These are phyloP conservation scores for Talaromyces verruculosus DNA, from an alignment of 2,329 filamentous ascomycete species.

Conservation along the genomic window DNA sequence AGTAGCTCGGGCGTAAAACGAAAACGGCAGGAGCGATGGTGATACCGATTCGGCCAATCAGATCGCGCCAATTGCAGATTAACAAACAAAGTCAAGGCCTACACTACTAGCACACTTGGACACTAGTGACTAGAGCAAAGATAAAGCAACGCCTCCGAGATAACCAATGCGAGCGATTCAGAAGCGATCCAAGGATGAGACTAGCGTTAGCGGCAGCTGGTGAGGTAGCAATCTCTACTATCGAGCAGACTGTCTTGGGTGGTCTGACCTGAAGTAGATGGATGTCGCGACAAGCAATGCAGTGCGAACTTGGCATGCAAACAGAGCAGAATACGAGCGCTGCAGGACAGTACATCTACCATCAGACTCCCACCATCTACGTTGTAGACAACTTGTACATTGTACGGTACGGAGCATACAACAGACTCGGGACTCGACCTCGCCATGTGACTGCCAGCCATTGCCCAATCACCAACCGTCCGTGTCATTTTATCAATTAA, in stretches of 20 bases:
- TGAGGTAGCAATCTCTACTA: not conserved
- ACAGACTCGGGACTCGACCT: not conserved
- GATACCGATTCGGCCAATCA: not conserved
- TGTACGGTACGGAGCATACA: not conserved
- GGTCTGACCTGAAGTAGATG: not conserved
- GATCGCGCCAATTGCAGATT: not conserved
- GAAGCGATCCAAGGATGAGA: not conserved
- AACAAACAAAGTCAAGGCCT: not conserved
- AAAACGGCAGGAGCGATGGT: constrained; percentile 6
- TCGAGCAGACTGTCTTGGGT: not conserved
- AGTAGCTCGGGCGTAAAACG: not conserved
- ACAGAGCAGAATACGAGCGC: not conserved
- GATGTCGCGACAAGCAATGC: not conserved
- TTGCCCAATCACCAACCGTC: not conserved
- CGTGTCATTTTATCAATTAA: not conserved
- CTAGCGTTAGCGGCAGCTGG: not conserved
- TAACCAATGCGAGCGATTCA: constrained; percentile 1
- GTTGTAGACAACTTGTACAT: not conserved
- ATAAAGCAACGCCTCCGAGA: constrained; percentile 7
- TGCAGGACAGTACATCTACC: not conserved
- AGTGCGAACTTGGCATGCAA: not conserved
- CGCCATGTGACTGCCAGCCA: not conserved
- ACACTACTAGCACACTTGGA: too few relatives aligned
- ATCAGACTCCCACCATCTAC: not conserved
- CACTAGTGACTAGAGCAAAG: not conserved